Base-by-base conservation (phyloP, 345 rosid species). In the Lagerstroemia speciosa region DNA sequence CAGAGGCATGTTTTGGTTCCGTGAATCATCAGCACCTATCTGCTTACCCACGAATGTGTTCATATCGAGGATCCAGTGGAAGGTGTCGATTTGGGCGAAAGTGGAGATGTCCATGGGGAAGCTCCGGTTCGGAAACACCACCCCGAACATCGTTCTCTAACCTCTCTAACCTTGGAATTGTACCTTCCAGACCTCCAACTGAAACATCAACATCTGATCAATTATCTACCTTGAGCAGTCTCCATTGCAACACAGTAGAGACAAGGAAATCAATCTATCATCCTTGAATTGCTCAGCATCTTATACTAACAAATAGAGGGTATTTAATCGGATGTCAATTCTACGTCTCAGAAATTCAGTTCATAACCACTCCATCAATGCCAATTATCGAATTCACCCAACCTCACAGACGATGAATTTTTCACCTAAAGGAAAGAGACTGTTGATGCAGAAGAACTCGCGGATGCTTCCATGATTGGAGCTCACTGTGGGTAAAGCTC, bases 51-150 rank as follows among this genome's bases (percentile, higher is more conserved):
- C 98, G 79, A 94, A 91, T 62, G 86, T 83, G 83, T 89, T 94
- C 97, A 91, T 94, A 84, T 94, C 97, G 69, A 94, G 99, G 29
- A 94, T 73, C 99, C 97, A 94, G 64, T 94, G 96, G 75, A 84
- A 81, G 30, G 95, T 89, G 72, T 88, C 97, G 80, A 94, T 89
- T 79, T 94, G 99, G 69, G 86, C 41, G 78, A 94, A 94, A 45
- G 89, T 73, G 69, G 99, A 91, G 65, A 89, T 89, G 75, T 91
- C 97, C 73, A 94, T 79, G 1, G 99, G 99, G 80, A 89, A 94
- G 76, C 99, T 94, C 70, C 97, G 84, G 73, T 94, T 85, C 2
- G 99, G 99, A 79, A 94, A 94, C 45, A 94, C 91, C 3, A 94
- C 95, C 32, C 99, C 99, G 62, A 94, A 94, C 99, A 94, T 91